Evolutionary conservation across 2,329 filamentous ascomycete genomes (phyloP).

Genomic region (Ciborinia camelliae): DNA sequence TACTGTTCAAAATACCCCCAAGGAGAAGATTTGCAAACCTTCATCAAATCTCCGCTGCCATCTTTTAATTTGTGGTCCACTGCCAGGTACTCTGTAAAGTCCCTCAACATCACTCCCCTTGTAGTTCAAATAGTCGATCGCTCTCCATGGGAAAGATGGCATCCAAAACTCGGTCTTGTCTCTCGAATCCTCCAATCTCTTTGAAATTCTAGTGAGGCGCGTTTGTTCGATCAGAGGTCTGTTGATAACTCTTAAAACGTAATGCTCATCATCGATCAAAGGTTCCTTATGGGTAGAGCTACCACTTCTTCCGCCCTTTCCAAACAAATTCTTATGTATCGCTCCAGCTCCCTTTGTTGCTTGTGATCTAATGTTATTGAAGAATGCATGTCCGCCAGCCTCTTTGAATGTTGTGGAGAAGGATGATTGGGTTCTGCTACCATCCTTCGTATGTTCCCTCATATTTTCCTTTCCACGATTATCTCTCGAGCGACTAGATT

Average conservation of each 20-base stretch:
- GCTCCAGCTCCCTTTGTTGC: conserved; percentile 75
- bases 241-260: conserved; percentile 81
- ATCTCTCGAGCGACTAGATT: conserved; percentile 44
- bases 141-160: conserved; percentile 91
- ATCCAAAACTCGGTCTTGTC: conserved; percentile 99
- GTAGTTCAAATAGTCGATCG: conserved; percentile 94
- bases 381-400: conserved; percentile 59
- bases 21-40: conserved; percentile 47
- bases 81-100: conserved; percentile 87
- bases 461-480: conserved; percentile 39
- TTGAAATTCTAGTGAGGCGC: conserved; percentile 85
- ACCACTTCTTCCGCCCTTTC: conserved; percentile 67
- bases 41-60: conserved; percentile 91
- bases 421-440: conserved; percentile 36
- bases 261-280: conserved; percentile 74
- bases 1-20: not conserved
- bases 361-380: conserved; percentile 70
- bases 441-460: conserved; percentile 19
- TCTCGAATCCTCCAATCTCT: conserved; percentile 77
- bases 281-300: conserved; percentile 66
- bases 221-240: conserved; percentile 84
- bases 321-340: conserved; percentile 78
- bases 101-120: conserved; percentile 93
- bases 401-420: conserved; percentile 54
- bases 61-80: conserved; percentile 84